These are phyloP conservation scores for Xylaria polymorpha DNA, from an alignment of 2,329 filamentous ascomycete species.

Conservation along the genomic window DNA sequence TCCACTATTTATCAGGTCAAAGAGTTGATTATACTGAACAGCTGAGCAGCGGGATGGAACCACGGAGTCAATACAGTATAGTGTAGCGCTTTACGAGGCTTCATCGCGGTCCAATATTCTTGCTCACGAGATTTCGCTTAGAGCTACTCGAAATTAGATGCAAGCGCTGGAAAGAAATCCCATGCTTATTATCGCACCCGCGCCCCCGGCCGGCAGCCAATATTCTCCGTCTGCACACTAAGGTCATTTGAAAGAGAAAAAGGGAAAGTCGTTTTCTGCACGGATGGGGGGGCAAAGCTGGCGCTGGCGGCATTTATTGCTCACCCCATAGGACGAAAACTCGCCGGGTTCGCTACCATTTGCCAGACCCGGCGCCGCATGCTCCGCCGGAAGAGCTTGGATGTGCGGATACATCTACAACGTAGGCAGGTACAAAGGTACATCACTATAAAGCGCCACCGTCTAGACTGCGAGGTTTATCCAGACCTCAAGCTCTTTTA, in stretches of 20 bases:
- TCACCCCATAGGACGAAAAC: conserved; percentile 36
- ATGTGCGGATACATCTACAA: conserved; percentile 6
- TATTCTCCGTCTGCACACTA: conserved; percentile 36
- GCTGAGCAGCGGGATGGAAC: conserved; percentile 31
- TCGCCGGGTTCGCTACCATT: conserved; percentile 35
- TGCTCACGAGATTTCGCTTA: conserved; percentile 32
- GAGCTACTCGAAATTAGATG: conserved; percentile 32
- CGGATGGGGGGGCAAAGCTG: conserved; percentile 24
- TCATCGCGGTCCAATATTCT: conserved; percentile 27
- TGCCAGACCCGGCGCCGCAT: conserved; percentile 32
- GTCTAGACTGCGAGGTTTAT: background rate
- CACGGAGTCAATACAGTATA: conserved; percentile 25
- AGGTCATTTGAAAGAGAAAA: conserved; percentile 20
- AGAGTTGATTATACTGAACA: conserved; percentile 8
- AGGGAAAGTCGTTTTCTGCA: conserved; percentile 29
- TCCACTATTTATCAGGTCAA: conserved; percentile 9
- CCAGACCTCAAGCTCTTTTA: conserved; percentile 1
- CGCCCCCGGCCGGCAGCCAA: conserved; percentile 32
- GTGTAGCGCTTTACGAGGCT: conserved; percentile 13
- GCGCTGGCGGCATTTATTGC: conserved; percentile 30
- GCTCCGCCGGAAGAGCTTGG: conserved; percentile 30
- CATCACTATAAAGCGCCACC: background rate
- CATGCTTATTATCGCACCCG: conserved; percentile 24
- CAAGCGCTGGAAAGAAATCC: conserved; percentile 9
- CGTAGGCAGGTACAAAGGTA: background rate